Conservation (phyloP, 345 rosid genomes). For the Chamaenerion angustifolium region DNA sequence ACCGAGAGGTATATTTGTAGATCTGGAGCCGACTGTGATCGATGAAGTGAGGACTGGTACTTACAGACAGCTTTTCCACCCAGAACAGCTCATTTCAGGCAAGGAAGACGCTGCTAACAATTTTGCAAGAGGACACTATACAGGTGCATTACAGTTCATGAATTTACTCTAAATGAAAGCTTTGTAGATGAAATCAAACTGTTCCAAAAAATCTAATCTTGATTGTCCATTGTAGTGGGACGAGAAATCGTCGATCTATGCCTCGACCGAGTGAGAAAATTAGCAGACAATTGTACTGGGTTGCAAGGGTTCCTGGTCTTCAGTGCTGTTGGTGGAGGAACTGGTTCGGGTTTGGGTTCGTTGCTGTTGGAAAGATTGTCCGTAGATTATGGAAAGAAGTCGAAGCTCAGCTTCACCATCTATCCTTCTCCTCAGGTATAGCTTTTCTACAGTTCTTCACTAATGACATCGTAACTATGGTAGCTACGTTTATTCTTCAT, state of each 20-base stretch:
- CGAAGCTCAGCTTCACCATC: constrained; percentile 72
- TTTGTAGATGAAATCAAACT: too few species aligned
- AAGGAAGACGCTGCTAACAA: constrained; percentile 92
- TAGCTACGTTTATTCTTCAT: too few species aligned
- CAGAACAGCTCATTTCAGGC: constrained; percentile 86
- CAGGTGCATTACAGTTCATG: constrained; percentile 18
- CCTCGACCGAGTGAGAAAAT: constrained; percentile 63
- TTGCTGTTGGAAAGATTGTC: constrained; percentile 68
- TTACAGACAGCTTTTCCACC: constrained; percentile 79
- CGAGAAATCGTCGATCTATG: constrained; percentile 76
- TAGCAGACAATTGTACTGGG: constrained; percentile 81
- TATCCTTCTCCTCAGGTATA: constrained; percentile 75
- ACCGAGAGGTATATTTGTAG: constrained; percentile 73
- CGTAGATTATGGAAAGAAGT: constrained; percentile 85
- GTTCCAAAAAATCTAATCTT: not conserved
- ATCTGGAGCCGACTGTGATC: constrained; percentile 76
- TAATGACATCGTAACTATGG: too few species aligned
- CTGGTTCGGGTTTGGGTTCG: constrained; percentile 80
- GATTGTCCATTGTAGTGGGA: constrained; percentile 44
- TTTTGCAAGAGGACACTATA: constrained; percentile 90
- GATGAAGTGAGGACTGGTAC: constrained; percentile 71
- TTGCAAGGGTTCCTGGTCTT: constrained; percentile 77
- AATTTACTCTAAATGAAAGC: constrained; percentile 1
- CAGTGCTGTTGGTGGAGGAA: constrained; percentile 72
- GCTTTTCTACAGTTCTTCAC: too few species aligned